Percentiles rank a stretch among this genome's conserved stretches.
Conservation (phyloP, 1,284 basidiomycete genomes). For the Boletus subluridellus region DNA sequence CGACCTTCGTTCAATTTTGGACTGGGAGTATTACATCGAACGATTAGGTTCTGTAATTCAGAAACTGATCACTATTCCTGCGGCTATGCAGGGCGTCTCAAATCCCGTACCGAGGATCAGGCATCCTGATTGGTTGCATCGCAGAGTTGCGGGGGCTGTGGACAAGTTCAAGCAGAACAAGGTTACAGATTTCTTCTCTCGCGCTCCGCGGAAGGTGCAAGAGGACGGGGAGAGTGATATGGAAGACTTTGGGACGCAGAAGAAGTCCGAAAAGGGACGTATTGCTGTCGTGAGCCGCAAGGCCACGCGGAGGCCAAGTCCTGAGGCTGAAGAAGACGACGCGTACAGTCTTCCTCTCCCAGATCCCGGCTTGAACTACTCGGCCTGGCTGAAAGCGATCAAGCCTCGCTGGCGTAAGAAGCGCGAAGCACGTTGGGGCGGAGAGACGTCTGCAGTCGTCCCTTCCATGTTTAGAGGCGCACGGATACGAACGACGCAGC, state of each 20-base stretch:
- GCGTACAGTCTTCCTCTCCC: constrained; percentile 44
- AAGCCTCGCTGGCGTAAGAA: constrained; percentile 75
- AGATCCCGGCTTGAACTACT: constrained; percentile 65
- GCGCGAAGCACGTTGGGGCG: constrained; percentile 48
- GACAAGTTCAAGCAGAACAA: constrained; percentile 99
- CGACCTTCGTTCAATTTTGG: constrained; percentile 91
- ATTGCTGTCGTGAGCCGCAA: constrained; percentile 59
- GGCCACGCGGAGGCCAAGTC: constrained; percentile 37
- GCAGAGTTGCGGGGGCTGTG: constrained; percentile 82
- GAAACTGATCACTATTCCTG: constrained; percentile 98
- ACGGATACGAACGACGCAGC: constrained; percentile 61
- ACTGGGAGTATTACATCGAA: constrained; percentile 99
- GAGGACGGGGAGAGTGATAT: constrained; percentile 50
- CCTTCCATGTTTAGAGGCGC: constrained; percentile 80
- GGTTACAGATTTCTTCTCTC: constrained; percentile 90
- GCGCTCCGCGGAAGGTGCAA: constrained; percentile 29
- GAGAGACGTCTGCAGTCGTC: constrained; percentile 43
- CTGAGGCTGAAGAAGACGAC: constrained; percentile 40
- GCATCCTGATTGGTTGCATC: constrained; percentile 97
- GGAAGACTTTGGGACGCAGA: constrained; percentile 58
- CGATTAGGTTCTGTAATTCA: constrained; percentile 97
- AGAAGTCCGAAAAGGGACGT: constrained; percentile 37
- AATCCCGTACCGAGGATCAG: constrained; percentile 96
- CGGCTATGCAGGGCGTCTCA: constrained; percentile 94
- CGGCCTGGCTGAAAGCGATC: constrained; percentile 78